Percentiles rank a stretch among this genome's conserved stretches.
phyloP scores from a whole-genome alignment of 2,329 filamentous ascomycete species.

The Blumeria hordei region DNA sequence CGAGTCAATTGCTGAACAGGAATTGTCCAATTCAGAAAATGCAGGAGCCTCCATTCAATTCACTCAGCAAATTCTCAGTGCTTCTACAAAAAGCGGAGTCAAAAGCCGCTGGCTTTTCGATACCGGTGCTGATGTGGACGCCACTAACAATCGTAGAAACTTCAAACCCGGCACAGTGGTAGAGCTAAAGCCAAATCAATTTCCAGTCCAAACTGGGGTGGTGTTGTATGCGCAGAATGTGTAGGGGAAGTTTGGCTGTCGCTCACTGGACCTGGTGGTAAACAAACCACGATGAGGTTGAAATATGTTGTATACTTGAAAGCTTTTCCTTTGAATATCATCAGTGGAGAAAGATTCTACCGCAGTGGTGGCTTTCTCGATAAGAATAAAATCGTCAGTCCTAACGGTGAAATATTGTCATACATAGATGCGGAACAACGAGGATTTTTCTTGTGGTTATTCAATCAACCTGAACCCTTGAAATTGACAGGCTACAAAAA shows the following conservation, averaged over 20 bases:
- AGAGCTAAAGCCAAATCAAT: not conserved
- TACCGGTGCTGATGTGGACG: not conserved
- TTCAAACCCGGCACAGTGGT: not conserved
- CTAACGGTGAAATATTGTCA: not conserved
- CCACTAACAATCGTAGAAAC: not conserved
- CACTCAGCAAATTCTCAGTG: not conserved
- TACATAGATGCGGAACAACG: not conserved
- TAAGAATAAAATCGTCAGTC: not conserved
- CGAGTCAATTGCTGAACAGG: not conserved
- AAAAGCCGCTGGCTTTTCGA: not conserved
- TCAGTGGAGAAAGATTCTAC: not conserved
- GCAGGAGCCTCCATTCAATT: not conserved
- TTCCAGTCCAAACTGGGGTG: not conserved
- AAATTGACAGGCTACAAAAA: not conserved
- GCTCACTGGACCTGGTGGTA: not conserved
- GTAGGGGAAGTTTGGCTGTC: not conserved
- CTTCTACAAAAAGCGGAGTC: not conserved
- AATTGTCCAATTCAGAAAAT: not conserved
- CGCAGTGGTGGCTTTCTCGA: not conserved
- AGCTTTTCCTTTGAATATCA: not conserved
- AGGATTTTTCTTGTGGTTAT: not conserved
- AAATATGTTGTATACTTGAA: not conserved
- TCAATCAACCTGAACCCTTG: not conserved
- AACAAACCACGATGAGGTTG: not conserved
- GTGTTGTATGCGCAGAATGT: not conserved